Evolutionary conservation across 2,329 filamentous ascomycete genomes (phyloP).

Genomic region (Rhexocercosporidium sp.): DNA sequence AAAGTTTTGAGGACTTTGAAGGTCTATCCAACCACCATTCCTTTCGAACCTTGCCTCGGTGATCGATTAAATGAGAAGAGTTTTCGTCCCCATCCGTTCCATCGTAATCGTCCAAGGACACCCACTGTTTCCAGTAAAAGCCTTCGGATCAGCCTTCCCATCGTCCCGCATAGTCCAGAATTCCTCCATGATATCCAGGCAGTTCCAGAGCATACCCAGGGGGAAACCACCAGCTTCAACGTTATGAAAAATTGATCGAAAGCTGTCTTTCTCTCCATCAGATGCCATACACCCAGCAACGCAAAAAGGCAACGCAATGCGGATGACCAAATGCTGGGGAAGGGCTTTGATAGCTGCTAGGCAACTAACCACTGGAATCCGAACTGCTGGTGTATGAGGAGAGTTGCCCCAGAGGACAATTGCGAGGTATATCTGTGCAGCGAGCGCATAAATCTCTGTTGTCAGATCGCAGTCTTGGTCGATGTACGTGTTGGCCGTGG

Average conservation of each 20-base stretch:
- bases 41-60: not conserved
- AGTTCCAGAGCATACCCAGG: conserved; percentile 15
- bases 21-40: not conserved
- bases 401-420: conserved; percentile 15
- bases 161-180: conserved; percentile 43
- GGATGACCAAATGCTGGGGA: conserved; percentile 12
- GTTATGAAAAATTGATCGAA: conserved; percentile 3
- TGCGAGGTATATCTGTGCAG: conserved; percentile 17
- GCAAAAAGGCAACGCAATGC: conserved; percentile 16
- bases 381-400: conserved; percentile 3
- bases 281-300: conserved; percentile 23
- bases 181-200: conserved; percentile 25
- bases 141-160: not conserved
- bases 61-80: not conserved
- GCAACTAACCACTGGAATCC: not conserved
- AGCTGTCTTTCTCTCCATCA: conserved; percentile 6
- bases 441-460: conserved; percentile 13
- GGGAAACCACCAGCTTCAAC: not conserved
- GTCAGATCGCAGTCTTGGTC: conserved; percentile 9
- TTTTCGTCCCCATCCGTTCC: conserved; percentile 3
- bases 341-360: conserved; percentile 6
- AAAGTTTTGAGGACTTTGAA: not conserved
- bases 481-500: not conserved
- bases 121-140: not conserved
- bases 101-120: conserved; percentile 22